Percentiles rank a stretch among this genome's conserved stretches.
Evolutionary conservation across 805 yeast genomes (phyloP).

Genomic region (Candida ipomoeae): DNA sequence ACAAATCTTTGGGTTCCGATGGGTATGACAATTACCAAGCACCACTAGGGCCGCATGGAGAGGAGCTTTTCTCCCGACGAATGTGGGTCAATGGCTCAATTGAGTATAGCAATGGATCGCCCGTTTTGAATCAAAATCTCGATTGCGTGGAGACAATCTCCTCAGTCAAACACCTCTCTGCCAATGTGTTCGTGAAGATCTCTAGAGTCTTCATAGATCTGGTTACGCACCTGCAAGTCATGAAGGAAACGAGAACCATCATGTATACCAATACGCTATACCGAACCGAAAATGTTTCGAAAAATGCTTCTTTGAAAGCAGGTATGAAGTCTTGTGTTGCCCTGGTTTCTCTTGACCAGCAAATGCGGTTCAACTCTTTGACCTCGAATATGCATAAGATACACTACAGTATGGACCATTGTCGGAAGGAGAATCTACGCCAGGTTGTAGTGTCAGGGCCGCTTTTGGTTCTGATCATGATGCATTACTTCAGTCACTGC

Average conservation of each 20-base stretch:
- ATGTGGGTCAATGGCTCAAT: slow-evolving; percentile 80
- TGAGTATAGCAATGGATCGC: slow-evolving; percentile 27
- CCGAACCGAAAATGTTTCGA: background rate
- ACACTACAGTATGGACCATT: slow-evolving; percentile 64
- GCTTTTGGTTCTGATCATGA: slow-evolving; percentile 54
- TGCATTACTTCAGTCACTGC: slow-evolving; percentile 42
- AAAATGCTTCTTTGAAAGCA: background rate
- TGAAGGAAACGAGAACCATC: slow-evolving; percentile 54
- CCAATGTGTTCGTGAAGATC: slow-evolving; percentile 51
- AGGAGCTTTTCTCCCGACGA: slow-evolving; percentile 47
- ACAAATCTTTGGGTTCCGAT: slow-evolving; percentile 51
- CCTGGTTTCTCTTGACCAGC: slow-evolving; percentile 38
- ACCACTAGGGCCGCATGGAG: slow-evolving; percentile 36
- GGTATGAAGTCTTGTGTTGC: background rate
- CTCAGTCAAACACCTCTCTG: slow-evolving; percentile 31
- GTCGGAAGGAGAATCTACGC: slow-evolving; percentile 57
- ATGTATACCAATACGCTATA: slow-evolving; percentile 51
- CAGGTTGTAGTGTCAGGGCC: slow-evolving; percentile 78
- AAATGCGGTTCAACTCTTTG: slow-evolving; percentile 66
- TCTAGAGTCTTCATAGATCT: slow-evolving; percentile 41
- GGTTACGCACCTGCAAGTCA: slow-evolving; percentile 16
- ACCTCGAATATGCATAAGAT: slow-evolving; percentile 82
- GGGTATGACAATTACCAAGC: slow-evolving; percentile 82
- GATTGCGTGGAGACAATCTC: slow-evolving; percentile 52
- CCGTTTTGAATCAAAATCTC: slow-evolving; percentile 32